Base-by-base conservation (phyloP, 352 stramenopile genomes). In the Pythium phragmiticola region DNA sequence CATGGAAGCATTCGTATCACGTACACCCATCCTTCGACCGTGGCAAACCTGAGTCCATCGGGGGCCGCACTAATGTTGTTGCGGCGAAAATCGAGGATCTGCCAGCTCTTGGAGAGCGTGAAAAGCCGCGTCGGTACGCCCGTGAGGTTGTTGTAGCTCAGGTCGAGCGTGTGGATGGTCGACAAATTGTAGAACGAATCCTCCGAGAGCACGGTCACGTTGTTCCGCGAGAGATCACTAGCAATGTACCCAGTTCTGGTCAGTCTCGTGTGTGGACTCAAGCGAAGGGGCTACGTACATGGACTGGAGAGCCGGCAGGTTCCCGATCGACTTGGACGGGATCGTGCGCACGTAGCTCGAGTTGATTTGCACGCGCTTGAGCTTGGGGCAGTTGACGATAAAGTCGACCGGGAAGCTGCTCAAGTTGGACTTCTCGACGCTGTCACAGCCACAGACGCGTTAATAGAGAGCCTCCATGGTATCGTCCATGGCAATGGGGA, bases 21-120 rank as follows among this genome's bases (percentile, higher is more conserved):
- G 53, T 74, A 90, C 81, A 88, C 70, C 51, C 82, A 90, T 36
- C 81, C 81, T 56, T 77, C 55, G 17, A 74, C 79, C 17, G 73
- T 68, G 16, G 73, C 70, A 2, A 70, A 57, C 26, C 69, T 58
- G 48, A 87, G 75, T 9, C 73, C 75, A 14, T 67, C 60, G 6
- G 81, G 81, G 1, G 76, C 65, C 1, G 68, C 49, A 23, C 68
- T 57, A 19, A 90, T 74, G 28, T 66, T 52, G 42, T 88, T 88
- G 57, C 77, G 69, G 8, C 67, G 74, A 7, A 88, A 82, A 37
- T 90, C 78, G 16, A 90, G 73, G 12, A 53, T 68, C 17, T 86
- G 74, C 81, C 81, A 90, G 17, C 75, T 80, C 3, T 71, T 66
- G 8, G 78, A 76, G 9, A 74, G 68, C 16, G 63, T 74, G 17